Evolutionary conservation across 305 asterid genomes (phyloP).

Genomic region (Fraxinus platypoda): DNA sequence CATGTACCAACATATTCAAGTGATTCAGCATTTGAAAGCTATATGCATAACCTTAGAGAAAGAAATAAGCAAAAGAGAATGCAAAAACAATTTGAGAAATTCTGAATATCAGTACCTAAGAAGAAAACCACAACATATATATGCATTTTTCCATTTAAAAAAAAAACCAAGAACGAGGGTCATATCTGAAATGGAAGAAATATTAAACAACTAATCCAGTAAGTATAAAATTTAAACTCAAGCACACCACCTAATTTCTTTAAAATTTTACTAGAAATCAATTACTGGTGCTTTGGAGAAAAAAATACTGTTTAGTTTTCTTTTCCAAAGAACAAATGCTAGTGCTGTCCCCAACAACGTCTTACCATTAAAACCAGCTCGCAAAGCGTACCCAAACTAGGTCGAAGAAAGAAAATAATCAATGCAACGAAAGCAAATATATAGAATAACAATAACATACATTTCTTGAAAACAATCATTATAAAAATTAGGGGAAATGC

Average conservation of each 20-base stretch:
- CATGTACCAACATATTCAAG: neutral
- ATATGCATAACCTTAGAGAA: neutral
- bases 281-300: neutral
- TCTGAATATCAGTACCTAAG: neutral
- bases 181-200: conserved; percentile 25
- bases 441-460: neutral
- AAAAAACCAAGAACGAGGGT: conserved; percentile 10
- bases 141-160: conserved; percentile 7
- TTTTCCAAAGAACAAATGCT: neutral
- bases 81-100: conserved; percentile 1
- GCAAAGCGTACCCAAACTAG: neutral
- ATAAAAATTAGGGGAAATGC: neutral
- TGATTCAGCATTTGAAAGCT: conserved; percentile 9
- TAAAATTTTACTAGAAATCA: neutral
- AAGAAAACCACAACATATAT: conserved; percentile 3
- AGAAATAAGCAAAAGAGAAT: neutral
- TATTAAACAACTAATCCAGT: conserved; percentile 12
- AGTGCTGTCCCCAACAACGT: neutral
- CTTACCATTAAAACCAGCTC: neutral
- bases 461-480: neutral
- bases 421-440: neutral
- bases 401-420: neutral
- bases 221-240: conserved; percentile 19
- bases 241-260: conserved; percentile 22
- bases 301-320: neutral